Evolutionary conservation across 768 basidiomycete species (phyloP), one percentile per base, ranked within the genome.

Genomic region (Sutorius australiensis): DNA sequence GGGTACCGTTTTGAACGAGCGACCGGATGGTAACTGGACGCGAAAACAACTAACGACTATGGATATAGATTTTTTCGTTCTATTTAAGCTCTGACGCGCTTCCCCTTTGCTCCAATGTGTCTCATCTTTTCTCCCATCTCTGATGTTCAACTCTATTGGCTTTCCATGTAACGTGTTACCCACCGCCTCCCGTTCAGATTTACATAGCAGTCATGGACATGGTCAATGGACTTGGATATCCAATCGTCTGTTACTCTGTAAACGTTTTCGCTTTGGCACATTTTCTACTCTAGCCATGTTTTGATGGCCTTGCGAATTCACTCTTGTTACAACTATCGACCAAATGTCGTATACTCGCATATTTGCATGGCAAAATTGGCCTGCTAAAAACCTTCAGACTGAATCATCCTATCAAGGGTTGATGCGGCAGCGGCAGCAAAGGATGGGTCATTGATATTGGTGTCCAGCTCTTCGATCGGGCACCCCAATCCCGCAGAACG

Each of bases 141-240:
- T 55, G 58, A 64, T 50, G 62, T 58, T 49, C 31, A 13, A 31
- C 50, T 53, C 56, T 54, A 48, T 50, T 59, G 51, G 53, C 32
- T 40, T 56, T 54, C 54, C 43, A 44, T 64, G 53, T 62, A 61
- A 65, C 55, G 53, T 54, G 67, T 65, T 70, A 68, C 66, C 67
- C 66, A 61, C 37, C 37, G 67, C 47, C 56, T 64, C 33, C 48
- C 50, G 52, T 65, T 67, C 65, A 61, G 52, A 58, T 48, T 55
- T 53, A 62, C 63, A 67, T 58, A 69, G 61, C 56, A 58, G 55
- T 54, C 57, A 59, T 68, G 72, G 64, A 72, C 68, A 64, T 56
- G 72, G 78, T 77, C 76, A 77, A 79, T 74, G 80, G 79, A 80
- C 79, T 69, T 71, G 76, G 77, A 77, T 72, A 66, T 71, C 72